Evolutionary conservation across 202 grass and related monocot genomes (phyloP), one percentile per base, ranked within the genome.

Genomic region (Setaria italica): DNA sequence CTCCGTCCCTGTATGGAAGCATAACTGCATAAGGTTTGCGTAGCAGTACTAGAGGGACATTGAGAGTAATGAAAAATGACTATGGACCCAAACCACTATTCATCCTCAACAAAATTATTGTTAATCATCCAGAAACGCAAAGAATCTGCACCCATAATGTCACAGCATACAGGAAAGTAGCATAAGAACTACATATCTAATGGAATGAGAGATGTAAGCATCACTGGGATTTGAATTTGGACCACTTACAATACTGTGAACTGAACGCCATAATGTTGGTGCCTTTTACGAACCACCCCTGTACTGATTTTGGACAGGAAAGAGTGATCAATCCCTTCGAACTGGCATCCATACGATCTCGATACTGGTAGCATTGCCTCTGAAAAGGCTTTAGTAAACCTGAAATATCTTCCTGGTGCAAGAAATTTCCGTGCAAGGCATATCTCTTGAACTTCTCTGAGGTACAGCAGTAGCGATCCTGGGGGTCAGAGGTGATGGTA

Each of bases 231-330:
- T 72, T 17, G 21, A 76, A 51, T 25, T 55, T 55, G 51, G 16
- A 90, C 49, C 80, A 62, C 84, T 83, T 73, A 79, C 32, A 82
- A 17, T 56, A 30, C 20, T 78, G 12, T 19, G 37, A 80, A 76
- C 43, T n/a, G 16, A 71, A 9, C 3, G 7, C 42, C 35, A 32
- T 80, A 16, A 16, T 43, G 64, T 19, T 15, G 7, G 64, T 69
- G 13, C 33, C 64, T 41, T 41, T 66, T 39, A 33, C 58, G 35
- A 48, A 46, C 33, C 4, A 49, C 37, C 13, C 71, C 14, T n/a
- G 20, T 43, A 43, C 32, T 7, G 14, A 17, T 49, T 60, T 35
- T 17, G 29, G 37, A 67, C 2, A 21, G 33, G 12, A 80, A 63
- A 67, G 39, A 41, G 47, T 11, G n/a, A n/a, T 33, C 30, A n/a